Percentiles rank a stretch among this genome's conserved stretches.
These are phyloP conservation scores for Galium porrigens DNA, from an alignment of 305 asterid species.

Conservation along the genomic window DNA sequence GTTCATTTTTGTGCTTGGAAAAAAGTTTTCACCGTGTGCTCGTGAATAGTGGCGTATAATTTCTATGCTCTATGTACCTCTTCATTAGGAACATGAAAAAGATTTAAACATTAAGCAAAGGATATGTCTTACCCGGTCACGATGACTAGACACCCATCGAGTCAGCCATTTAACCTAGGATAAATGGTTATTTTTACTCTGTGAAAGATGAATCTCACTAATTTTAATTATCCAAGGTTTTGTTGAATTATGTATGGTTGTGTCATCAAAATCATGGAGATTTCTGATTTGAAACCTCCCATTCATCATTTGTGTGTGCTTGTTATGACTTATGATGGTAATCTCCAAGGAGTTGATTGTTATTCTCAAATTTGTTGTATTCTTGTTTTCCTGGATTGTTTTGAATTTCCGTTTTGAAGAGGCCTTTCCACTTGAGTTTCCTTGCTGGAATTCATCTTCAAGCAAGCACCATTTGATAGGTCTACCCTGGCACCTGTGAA, in stretches of 20 bases:
- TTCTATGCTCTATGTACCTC: background rate
- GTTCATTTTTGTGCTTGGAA: conserved; percentile 4
- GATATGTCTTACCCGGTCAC: no score
- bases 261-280: background rate
- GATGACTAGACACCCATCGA: no score
- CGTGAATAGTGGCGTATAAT: background rate
- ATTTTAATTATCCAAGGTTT: background rate
- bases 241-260: background rate
- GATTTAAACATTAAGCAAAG: background rate
- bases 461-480: background rate
- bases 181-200: background rate
- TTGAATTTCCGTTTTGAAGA: no score
- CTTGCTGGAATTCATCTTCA: background rate
- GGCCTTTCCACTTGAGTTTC: background rate
- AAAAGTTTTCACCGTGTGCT: background rate
- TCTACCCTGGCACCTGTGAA: background rate
- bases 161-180: background rate
- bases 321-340: background rate
- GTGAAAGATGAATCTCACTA: background rate
- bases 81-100: background rate
- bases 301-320: background rate
- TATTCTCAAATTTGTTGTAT: background rate
- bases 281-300: background rate
- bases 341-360: background rate
- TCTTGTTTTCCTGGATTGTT: no score